Base-by-base conservation (phyloP, 2,329 filamentous ascomycete species). In the Bertia moriformis region DNA sequence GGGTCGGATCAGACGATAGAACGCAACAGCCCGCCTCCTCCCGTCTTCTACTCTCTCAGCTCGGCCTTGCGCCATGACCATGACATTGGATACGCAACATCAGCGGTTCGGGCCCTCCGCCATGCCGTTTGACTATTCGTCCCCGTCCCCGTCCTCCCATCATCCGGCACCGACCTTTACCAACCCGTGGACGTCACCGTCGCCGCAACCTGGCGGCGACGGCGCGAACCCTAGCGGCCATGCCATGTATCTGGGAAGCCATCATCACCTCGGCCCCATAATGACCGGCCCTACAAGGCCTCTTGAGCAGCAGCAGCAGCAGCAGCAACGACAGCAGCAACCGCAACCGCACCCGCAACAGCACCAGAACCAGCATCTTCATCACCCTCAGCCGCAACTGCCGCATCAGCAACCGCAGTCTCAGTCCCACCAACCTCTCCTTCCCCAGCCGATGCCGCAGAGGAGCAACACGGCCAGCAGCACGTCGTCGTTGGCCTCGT, bases 1-100 rank as follows among this genome's bases (percentile, higher is more conserved):
- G n/a, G n/a, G n/a, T n/a, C n/a, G n/a, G n/a, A n/a, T n/a, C n/a
- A n/a, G n/a, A n/a, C n/a, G n/a, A n/a, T n/a, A n/a, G n/a, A n/a
- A n/a, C n/a, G n/a, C n/a, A n/a, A n/a, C n/a, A n/a, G n/a, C 53
- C 53, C 0, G 53, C 13, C 38, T 18, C 14, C 14, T 44, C 44
- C 45, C 36, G 40, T 38, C 14, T n/a, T 33, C 20, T 19, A 19
- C 39, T 22, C 19, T 29, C 20, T 27, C 39, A 19, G 40, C 43
- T 42, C 41, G n/a, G n/a, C n/a, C 42, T 45, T 53, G 48, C 64
- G 76, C 61, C 60, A 94, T 94, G 87, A 91, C 86, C 65, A 93
- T 94, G 86, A 84, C 88, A 61, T 76, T 94, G 67, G 86, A 94
- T 66, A 77, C 78, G 54, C 83, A 87, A 60, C 86, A 89, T 65